Evolutionary conservation across 768 basidiomycete genomes (phyloP).

Genomic region (Boletus edulis): DNA sequence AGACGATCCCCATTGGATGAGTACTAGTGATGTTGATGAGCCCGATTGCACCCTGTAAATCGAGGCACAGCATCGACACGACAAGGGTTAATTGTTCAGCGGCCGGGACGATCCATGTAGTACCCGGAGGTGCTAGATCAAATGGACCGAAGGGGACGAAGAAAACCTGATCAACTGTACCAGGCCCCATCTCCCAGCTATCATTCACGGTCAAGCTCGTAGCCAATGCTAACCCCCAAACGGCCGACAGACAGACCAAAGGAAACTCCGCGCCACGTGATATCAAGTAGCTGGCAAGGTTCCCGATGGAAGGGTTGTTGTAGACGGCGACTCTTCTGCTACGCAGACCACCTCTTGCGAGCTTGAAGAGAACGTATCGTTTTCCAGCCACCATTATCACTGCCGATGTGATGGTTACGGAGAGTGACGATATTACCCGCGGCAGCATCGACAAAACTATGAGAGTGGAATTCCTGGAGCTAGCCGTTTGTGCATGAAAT

Average conservation of each 20-base stretch:
- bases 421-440: constrained; percentile 8
- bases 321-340: constrained; percentile 13
- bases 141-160: constrained; percentile 2
- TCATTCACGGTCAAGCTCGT: constrained; percentile 12
- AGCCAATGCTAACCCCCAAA: constrained; percentile 15
- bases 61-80: constrained; percentile 2
- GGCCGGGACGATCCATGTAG: background rate
- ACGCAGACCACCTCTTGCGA: constrained; percentile 6
- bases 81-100: background rate
- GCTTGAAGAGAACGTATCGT: constrained; percentile 15
- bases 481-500: background rate
- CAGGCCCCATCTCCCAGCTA: constrained; percentile 1
- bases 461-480: background rate
- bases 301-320: constrained; percentile 8
- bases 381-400: constrained; percentile 14
- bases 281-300: constrained; percentile 4
- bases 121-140: background rate
- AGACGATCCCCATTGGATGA: background rate
- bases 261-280: constrained; percentile 5
- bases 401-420: constrained; percentile 8
- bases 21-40: constrained; percentile 7
- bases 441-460: constrained; percentile 3
- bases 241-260: constrained; percentile 2
- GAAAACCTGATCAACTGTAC: fast-evolving
- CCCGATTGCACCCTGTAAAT: background rate